A percentile compares a stretch with the other conserved stretches of the same genome.
These are phyloP conservation scores for Prunus mira DNA, from an alignment of 306 rosid species.

Conservation along the genomic window DNA sequence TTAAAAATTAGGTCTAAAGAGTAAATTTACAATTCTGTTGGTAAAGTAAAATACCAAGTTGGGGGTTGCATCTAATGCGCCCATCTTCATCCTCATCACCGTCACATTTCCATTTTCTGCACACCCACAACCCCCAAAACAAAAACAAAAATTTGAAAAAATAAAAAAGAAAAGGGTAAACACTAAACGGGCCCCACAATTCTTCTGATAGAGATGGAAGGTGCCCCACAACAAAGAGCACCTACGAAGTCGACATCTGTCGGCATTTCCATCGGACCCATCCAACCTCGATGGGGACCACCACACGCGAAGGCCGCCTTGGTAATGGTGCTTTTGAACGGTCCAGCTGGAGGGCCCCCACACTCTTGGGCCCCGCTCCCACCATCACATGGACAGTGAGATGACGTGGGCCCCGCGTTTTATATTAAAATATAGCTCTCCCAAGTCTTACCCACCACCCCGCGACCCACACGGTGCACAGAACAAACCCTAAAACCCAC, in stretches of 20 bases:
- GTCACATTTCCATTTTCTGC: neutral
- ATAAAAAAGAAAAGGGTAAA: neutral
- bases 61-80: neutral
- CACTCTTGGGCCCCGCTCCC: slow-evolving; percentile 31
- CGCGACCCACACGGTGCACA: slow-evolving; percentile 26
- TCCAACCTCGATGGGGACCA: slow-evolving; percentile 19
- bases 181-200: neutral
- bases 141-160: neutral
- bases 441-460: neutral
- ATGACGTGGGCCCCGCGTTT: neutral
- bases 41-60: neutral
- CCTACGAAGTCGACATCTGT: slow-evolving; percentile 3
- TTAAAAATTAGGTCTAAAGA: neutral
- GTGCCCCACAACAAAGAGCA: neutral
- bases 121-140: neutral
- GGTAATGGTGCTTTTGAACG: slow-evolving; percentile 10
- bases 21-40: neutral
- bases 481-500: slow-evolving; percentile 3
- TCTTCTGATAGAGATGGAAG: no score
- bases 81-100: slow-evolving; percentile 11
- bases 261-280: slow-evolving; percentile 5
- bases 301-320: slow-evolving; percentile 18
- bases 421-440: neutral
- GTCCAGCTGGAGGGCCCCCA: slow-evolving; percentile 16
- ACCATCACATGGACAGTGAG: slow-evolving; percentile 25